These are phyloP conservation scores for Plasmodium sp. DNA, from an alignment of 169 alveolate species.

Conservation along the genomic window DNA sequence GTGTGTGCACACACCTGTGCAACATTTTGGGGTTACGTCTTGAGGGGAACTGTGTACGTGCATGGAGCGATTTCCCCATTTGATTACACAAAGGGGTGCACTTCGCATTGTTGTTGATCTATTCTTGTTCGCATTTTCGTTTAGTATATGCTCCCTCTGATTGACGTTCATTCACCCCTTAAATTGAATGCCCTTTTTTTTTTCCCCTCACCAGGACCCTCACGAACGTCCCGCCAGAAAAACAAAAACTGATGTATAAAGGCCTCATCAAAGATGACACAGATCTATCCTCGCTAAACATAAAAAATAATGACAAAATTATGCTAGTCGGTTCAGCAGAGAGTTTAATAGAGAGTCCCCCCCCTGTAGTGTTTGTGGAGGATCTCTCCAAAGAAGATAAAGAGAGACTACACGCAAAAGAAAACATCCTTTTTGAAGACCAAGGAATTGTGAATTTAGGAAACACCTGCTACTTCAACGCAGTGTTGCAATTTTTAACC, in stretches of 20 bases:
- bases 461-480: slow-evolving; percentile 96
- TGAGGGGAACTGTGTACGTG: not conserved
- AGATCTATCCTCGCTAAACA: slow-evolving; percentile 84
- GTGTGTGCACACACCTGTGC: not conserved
- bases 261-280: slow-evolving; percentile 88
- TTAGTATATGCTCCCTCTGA: not conserved
- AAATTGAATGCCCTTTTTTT: not conserved
- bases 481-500: slow-evolving; percentile 89
- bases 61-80: not conserved
- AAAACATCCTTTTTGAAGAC: slow-evolving; percentile 37
- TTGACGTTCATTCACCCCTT: not conserved
- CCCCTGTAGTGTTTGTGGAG: slow-evolving; percentile 91
- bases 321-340: slow-evolving; percentile 95
- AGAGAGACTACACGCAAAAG: slow-evolving; percentile 84
- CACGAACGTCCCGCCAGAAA: slow-evolving; percentile 94
- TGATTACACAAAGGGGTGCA: not conserved
- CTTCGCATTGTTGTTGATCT: not conserved
- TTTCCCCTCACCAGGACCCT: slow-evolving; percentile 76
- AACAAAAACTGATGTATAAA: slow-evolving; percentile 92
- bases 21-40: not conserved
- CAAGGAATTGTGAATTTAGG: slow-evolving; percentile 95
- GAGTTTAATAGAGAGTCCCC: slow-evolving; percentile 83
- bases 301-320: slow-evolving; percentile 86
- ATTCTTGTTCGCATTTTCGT: not conserved
- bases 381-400: slow-evolving; percentile 94